Conservation (phyloP, 1,139 yeast species). For the Suhomyces anneliseae region DNA sequence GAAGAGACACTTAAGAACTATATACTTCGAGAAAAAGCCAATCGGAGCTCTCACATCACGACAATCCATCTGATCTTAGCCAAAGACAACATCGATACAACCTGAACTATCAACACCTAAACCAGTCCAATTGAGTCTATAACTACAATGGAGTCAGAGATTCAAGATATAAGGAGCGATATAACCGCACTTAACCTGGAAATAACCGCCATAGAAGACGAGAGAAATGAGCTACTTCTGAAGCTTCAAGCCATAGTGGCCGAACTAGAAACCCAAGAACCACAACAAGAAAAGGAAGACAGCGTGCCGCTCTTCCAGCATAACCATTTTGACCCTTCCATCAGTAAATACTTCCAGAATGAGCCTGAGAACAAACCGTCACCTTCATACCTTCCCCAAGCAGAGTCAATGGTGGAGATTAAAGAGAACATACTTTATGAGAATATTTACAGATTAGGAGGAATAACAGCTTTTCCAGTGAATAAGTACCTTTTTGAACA, state of each 20-base stretch:
- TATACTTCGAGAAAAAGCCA: too few species aligned
- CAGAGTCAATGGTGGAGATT: constrained; percentile 20
- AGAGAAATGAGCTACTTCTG: constrained; percentile 6
- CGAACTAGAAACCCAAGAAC: constrained; percentile 1
- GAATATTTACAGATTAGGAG: constrained; percentile 39
- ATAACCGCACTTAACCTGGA: constrained; percentile 11
- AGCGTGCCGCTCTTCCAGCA: constrained; percentile 7
- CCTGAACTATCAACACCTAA: not conserved
- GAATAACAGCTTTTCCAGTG: constrained; percentile 44
- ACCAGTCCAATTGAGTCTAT: not conserved
- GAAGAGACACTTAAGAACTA: too few species aligned
- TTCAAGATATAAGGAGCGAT: constrained; percentile 12
- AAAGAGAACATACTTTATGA: constrained; percentile 38
- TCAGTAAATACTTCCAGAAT: constrained; percentile 8
- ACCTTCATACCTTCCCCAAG: constrained; percentile 1
- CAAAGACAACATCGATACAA: too few species aligned
- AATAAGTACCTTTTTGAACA: constrained; percentile 26
- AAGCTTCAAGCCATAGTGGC: constrained; percentile 8
- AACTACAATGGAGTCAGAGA: constrained; percentile 6
- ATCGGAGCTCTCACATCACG: too few species aligned
- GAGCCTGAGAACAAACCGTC: not conserved
- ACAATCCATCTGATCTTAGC: too few species aligned
- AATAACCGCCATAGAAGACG: constrained; percentile 8
- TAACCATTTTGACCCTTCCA: constrained; percentile 12
- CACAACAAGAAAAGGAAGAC: not conserved